A percentile compares a stretch with the other conserved stretches of the same genome.
These are phyloP conservation scores for Vigna unguiculata DNA, from an alignment of 306 rosid genomes.

Conservation along the genomic window DNA sequence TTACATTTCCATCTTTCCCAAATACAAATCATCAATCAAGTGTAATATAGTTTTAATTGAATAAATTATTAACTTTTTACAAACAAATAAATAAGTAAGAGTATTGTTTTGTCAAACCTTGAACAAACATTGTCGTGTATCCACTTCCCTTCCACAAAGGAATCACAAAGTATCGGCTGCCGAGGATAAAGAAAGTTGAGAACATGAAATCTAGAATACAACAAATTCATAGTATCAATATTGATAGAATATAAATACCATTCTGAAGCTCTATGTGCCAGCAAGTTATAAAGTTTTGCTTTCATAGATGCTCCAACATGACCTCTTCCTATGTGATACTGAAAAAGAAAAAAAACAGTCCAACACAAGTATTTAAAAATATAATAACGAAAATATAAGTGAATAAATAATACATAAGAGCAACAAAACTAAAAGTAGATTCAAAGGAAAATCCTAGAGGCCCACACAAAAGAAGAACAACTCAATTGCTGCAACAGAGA, in stretches of 20 bases:
- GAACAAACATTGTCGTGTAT: slow-evolving; percentile 85
- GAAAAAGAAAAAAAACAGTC: slow-evolving; percentile 43
- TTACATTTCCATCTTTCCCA: slow-evolving; percentile 17
- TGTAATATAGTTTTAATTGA: slow-evolving; percentile 26
- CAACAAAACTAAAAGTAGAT: slow-evolving; percentile 24
- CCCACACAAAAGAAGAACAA: background rate
- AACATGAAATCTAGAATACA: slow-evolving; percentile 35
- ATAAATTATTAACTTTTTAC: background rate
- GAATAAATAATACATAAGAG: background rate
- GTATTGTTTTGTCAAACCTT: slow-evolving; percentile 63
- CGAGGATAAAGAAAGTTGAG: slow-evolving; percentile 38
- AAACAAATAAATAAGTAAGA: background rate
- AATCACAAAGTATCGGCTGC: slow-evolving; percentile 88
- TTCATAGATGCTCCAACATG: slow-evolving; percentile 85
- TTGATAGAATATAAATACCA: slow-evolving; percentile 60
- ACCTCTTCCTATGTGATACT: slow-evolving; percentile 96
- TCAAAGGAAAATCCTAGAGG: slow-evolving; percentile 10
- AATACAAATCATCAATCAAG: slow-evolving; percentile 8
- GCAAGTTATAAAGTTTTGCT: slow-evolving; percentile 75
- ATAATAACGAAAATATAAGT: background rate
- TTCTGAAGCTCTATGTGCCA: slow-evolving; percentile 83
- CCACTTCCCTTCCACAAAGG: slow-evolving; percentile 96
- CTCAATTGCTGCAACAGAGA: background rate
- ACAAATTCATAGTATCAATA: slow-evolving; percentile 19
- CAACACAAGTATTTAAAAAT: slow-evolving; percentile 19